Conservation (phyloP, 2,329 filamentous ascomycete genomes). For the Aspergillus niger region DNA sequence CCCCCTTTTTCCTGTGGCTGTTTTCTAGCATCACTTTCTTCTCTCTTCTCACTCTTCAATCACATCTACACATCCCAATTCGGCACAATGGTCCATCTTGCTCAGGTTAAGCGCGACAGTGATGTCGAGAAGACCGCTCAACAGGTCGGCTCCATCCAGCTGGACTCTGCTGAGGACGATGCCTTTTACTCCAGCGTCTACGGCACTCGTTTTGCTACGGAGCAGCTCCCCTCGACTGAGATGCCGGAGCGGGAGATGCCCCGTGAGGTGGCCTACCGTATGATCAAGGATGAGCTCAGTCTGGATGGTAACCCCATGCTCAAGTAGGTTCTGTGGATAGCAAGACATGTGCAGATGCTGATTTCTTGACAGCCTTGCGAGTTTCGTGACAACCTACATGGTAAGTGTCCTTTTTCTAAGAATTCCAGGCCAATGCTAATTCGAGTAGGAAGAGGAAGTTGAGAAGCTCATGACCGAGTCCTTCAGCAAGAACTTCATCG, state of each 20-base stretch:
- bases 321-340: constrained; percentile 39
- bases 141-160: constrained; percentile 50
- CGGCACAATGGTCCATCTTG: constrained; percentile 45
- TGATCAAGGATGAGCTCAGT: constrained; percentile 94
- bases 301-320: constrained; percentile 90
- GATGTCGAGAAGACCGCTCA: constrained; percentile 39
- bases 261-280: constrained; percentile 85
- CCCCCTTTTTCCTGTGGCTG: background rate
- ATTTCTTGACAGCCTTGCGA: constrained; percentile 66
- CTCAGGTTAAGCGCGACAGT: constrained; percentile 39
- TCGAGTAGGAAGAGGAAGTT: constrained; percentile 77
- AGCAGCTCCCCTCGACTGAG: constrained; percentile 77
- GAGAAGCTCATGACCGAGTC: constrained; percentile 94
- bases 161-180: constrained; percentile 49
- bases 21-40: background rate
- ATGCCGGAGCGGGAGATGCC: constrained; percentile 94
- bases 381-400: constrained; percentile 97
- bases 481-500: constrained; percentile 94
- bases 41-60: background rate
- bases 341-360: background rate
- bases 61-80: background rate
- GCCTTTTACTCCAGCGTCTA: constrained; percentile 77
- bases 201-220: constrained; percentile 77
- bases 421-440: background rate
- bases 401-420: constrained; percentile 47